A percentile compares a stretch with the other conserved stretches of the same genome.
Evolutionary conservation across 495 filamentous ascomycete genomes (phyloP).

Genomic region (Daldinia loculata): DNA sequence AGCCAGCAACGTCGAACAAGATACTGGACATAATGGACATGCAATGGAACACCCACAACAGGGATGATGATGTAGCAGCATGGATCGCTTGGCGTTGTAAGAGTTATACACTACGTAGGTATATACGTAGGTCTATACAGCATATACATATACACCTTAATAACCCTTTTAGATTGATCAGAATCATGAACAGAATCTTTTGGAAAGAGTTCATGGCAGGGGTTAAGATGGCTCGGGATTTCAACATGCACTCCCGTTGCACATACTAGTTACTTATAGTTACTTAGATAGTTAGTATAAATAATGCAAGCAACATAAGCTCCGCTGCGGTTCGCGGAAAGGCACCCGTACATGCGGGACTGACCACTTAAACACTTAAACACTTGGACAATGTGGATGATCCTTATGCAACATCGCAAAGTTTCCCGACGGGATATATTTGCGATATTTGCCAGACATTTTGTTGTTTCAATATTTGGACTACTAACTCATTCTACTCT

Average conservation of each 20-base stretch:
- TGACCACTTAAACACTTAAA: slow-evolving; percentile 5
- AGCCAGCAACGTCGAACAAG: slow-evolving; percentile 24
- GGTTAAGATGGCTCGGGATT: slow-evolving; percentile 37
- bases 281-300: slow-evolving; percentile 10
- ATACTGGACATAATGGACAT: slow-evolving; percentile 23
- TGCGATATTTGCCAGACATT: neutral
- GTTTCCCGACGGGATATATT: slow-evolving; percentile 28
- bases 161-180: slow-evolving; percentile 28
- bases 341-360: slow-evolving; percentile 29
- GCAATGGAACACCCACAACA: slow-evolving; percentile 36
- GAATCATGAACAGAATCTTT: slow-evolving; percentile 31
- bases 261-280: neutral
- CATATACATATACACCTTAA: slow-evolving; percentile 25
- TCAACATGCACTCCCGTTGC: slow-evolving; percentile 32
- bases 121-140: slow-evolving; percentile 12
- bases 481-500: slow-evolving; percentile 8
- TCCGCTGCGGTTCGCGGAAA: slow-evolving; percentile 41
- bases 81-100: slow-evolving; percentile 37
- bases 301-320: slow-evolving; percentile 43
- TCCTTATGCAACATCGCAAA: slow-evolving; percentile 18
- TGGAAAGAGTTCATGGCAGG: slow-evolving; percentile 36
- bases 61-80: slow-evolving; percentile 37
- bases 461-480: slow-evolving; percentile 8
- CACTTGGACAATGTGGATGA: neutral
- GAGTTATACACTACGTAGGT: slow-evolving; percentile 28